Conservation (phyloP, 495 filamentous ascomycete genomes). For the Aspergillus homomorphus region DNA sequence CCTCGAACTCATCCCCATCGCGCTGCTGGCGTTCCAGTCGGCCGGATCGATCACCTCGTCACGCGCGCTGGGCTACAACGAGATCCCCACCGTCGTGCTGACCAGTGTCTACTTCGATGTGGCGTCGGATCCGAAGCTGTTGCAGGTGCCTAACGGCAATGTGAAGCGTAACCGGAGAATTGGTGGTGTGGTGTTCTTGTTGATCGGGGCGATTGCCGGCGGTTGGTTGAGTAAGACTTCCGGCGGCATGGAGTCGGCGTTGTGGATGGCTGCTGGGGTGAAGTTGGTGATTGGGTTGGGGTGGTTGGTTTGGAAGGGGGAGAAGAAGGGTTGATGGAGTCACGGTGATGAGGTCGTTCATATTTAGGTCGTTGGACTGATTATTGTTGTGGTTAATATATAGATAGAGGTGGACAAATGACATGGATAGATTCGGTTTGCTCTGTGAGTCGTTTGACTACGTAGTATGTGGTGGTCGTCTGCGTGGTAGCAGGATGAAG, state of each 20-base stretch:
- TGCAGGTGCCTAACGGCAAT: slow-evolving; percentile 45
- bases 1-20: slow-evolving; percentile 46
- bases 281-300: slow-evolving; percentile 40
- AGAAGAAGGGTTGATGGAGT: slow-evolving; percentile 1
- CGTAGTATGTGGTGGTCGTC: too few species aligned
- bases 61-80: slow-evolving; percentile 59
- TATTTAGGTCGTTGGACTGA: not conserved
- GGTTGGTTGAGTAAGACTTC: slow-evolving; percentile 58
- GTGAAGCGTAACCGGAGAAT: slow-evolving; percentile 62
- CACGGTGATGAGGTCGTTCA: too few species aligned
- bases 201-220: slow-evolving; percentile 59
- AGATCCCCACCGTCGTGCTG: slow-evolving; percentile 69
- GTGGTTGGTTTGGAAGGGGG: slow-evolving; percentile 14
- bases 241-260: slow-evolving; percentile 44
- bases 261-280: slow-evolving; percentile 56
- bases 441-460: too few species aligned
- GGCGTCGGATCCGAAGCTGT: slow-evolving; percentile 54
- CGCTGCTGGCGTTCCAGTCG: slow-evolving; percentile 63
- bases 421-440: not conserved
- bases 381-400: not conserved
- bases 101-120: slow-evolving; percentile 66
- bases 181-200: slow-evolving; percentile 50
- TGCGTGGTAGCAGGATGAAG: too few species aligned
- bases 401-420: not conserved
- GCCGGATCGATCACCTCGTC: slow-evolving; percentile 66